These are phyloP conservation scores for Musa balbisiana DNA, from an alignment of 202 grass and related monocot species.

Conservation along the genomic window DNA sequence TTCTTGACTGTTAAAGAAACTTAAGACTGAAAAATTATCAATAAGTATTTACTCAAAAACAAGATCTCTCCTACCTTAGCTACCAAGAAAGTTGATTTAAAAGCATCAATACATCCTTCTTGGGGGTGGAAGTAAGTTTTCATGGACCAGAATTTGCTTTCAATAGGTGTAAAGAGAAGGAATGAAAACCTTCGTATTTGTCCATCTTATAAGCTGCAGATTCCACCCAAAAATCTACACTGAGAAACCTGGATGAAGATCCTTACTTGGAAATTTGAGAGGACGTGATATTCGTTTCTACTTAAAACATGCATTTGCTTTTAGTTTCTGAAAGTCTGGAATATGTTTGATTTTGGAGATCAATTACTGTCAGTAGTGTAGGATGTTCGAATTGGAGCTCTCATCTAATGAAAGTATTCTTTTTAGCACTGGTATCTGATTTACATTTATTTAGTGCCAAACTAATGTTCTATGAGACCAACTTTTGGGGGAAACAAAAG, in stretches of 20 bases:
- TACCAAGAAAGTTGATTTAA: neutral
- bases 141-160: neutral
- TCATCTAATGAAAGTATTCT: too few relatives aligned
- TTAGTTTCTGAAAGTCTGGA: too few relatives aligned
- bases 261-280: too few relatives aligned
- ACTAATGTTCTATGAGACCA: neutral
- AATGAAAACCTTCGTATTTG: neutral
- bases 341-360: too few relatives aligned
- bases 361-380: too few relatives aligned
- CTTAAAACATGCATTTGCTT: too few relatives aligned
- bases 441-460: neutral
- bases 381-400: too few relatives aligned
- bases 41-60: neutral
- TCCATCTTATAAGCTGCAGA: neutral
- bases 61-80: neutral
- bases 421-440: too few relatives aligned
- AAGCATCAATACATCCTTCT: neutral
- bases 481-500: neutral
- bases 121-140: neutral
- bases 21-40: neutral
- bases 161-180: neutral
- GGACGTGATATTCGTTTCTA: too few relatives aligned
- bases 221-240: neutral
- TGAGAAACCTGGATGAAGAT: neutral
- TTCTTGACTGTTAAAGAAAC: neutral